phyloP scores from a whole-genome alignment of 2,329 filamentous ascomycete species.

The Cercospora zeae-maydis region DNA sequence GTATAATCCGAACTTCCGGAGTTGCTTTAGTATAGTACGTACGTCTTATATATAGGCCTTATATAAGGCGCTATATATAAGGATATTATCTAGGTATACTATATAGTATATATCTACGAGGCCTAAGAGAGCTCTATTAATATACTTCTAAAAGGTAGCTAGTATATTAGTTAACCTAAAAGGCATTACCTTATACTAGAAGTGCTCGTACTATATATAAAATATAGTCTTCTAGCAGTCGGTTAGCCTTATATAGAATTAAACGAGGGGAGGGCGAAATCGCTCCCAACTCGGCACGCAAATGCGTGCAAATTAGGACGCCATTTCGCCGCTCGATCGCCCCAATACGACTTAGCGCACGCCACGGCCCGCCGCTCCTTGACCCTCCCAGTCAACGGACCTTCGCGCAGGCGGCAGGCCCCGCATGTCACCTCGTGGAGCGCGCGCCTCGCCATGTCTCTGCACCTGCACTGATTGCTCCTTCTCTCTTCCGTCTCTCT shows the following conservation, averaged over 20 bases:
- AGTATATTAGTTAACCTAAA: too few species aligned
- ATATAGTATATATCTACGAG: too few species aligned
- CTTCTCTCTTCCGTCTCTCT: background rate
- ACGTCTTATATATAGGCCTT: too few species aligned
- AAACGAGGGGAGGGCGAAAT: conserved; percentile 5
- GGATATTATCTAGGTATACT: too few species aligned
- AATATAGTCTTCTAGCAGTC: too few species aligned
- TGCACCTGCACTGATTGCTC: background rate
- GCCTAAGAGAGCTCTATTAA: too few species aligned
- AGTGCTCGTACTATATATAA: too few species aligned
- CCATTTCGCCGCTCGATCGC: conserved; percentile 4
- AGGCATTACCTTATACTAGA: too few species aligned
- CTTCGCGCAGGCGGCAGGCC: background rate
- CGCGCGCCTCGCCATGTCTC: conserved; percentile 2
- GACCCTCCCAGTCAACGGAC: background rate
- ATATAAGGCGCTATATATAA: too few species aligned
- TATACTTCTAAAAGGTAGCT: too few species aligned
- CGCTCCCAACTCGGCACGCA: background rate
- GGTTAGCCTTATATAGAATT: background rate
- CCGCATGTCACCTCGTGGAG: background rate
- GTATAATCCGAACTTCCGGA: too few species aligned
- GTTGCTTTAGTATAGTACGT: too few species aligned
- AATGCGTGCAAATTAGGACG: background rate
- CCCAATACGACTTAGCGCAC: background rate
- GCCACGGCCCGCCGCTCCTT: background rate